Evolutionary conservation across 805 yeast genomes (phyloP), one percentile per base, ranked within the genome.

Genomic region (Pichia ethanolica): DNA sequence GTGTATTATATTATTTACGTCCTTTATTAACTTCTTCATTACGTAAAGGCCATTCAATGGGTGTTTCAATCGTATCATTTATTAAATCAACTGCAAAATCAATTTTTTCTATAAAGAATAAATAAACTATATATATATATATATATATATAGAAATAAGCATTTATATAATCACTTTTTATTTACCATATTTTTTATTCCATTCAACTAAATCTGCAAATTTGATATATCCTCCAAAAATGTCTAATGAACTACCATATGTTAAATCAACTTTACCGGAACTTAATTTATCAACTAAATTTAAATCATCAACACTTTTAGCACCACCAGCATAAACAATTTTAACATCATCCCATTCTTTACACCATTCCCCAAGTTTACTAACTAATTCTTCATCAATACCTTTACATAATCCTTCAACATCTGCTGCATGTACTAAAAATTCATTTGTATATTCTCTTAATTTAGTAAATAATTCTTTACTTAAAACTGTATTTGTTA

Each of bases 251-350:
- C 95, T 86, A 2, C 99, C 99, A 61, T 71, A 90, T 0, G 99
- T 93, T 62, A 93, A 71, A 63, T 93, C 98, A 12, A 93, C 96
- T 59, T 77, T 83, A 3, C 96, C 96, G 3, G 68, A 60, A 62
- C 97, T 88, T 59, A 93, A 69, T 41, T 64, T 53, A 9, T 81
- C 65, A 3, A 93, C 98, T 28, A 74, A 68, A 5, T 69, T 72
- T 54, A 93, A 73, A 63, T 93, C 99, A 0, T 68, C 64, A 0
- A 86, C 62, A 63, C 78, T 76, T 58, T 80, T 83, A 28, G 97
- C 99, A 4, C 99, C 99, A 12, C 99, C 99, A 33, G 99, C 99
- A 65, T 93, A 93, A 3, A 91, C 96, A 5, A 88, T 80, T 35
- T 86, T 89, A 2, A 86, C 73, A 30, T 75, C 78, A 3, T 37